These are phyloP conservation scores for Cicer cuneatum DNA, from an alignment of 306 rosid genomes.

Conservation along the genomic window DNA sequence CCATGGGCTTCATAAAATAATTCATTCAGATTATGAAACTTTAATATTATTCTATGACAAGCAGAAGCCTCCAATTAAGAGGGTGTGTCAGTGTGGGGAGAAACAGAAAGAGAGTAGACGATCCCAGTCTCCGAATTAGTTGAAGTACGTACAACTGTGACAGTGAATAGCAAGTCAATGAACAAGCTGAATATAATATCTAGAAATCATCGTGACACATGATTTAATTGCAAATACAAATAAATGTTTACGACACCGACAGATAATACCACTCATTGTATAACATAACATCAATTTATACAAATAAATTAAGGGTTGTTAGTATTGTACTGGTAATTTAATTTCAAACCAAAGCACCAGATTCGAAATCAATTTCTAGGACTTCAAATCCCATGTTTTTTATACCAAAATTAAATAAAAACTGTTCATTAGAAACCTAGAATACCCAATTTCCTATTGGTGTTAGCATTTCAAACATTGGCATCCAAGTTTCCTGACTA, in stretches of 20 bases:
- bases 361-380: constrained; percentile 2
- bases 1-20: constrained; percentile 18
- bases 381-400: neutral
- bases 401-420: constrained; percentile 2
- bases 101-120: neutral
- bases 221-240: constrained; percentile 5
- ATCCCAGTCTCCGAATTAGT: neutral
- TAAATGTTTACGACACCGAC: neutral
- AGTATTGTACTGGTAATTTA: neutral
- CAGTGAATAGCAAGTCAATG: constrained; percentile 27
- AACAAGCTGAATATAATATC: constrained; percentile 8
- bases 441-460: constrained; percentile 1
- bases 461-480: neutral
- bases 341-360: constrained; percentile 1
- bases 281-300: constrained; percentile 25
- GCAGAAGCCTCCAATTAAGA: neutral
- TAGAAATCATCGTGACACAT: neutral
- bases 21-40: constrained; percentile 6
- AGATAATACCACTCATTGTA: constrained; percentile 4
- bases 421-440: neutral
- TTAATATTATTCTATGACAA: neutral
- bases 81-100: neutral
- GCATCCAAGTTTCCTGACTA: constrained; percentile 1
- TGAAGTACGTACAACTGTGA: no score
- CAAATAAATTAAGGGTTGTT: neutral